Evolutionary conservation across 306 rosid species (phyloP).

Genomic region (Quercus parvula): DNA sequence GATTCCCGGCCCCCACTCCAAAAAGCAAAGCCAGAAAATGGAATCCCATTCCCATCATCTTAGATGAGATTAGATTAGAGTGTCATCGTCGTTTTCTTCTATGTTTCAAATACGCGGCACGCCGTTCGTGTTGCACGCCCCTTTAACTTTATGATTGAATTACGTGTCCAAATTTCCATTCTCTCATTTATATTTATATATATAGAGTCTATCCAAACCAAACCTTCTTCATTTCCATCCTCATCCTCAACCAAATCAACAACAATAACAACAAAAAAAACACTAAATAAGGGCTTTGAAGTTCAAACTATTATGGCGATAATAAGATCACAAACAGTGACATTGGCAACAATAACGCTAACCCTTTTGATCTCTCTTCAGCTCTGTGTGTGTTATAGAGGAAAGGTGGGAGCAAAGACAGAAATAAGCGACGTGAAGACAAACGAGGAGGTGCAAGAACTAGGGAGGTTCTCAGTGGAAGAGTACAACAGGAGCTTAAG

Average conservation of each 20-base stretch:
- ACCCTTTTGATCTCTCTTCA: conserved; percentile 1
- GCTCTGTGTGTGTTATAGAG: neutral
- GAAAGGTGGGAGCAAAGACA: conserved; percentile 45
- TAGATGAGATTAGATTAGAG: too few species aligned
- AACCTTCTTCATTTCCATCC: neutral
- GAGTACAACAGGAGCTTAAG: conserved; percentile 45
- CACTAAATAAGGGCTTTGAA: neutral
- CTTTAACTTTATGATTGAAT: neutral
- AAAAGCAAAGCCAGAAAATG: too few species aligned
- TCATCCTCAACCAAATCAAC: too few species aligned
- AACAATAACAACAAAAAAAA: neutral
- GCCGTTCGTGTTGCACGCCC: conserved; percentile 19
- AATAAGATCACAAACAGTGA: conserved; percentile 27
- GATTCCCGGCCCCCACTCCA: too few species aligned
- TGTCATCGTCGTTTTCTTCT: conserved; percentile 4
- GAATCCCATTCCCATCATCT: too few species aligned
- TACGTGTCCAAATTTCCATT: conserved; percentile 20
- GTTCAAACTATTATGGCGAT: conserved; percentile 8
- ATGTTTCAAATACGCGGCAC: conserved; percentile 28
- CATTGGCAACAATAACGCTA: neutral
- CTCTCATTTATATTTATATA: neutral
- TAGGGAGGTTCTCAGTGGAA: conserved; percentile 78
- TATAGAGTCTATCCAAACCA: too few species aligned
- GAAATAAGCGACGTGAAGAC: conserved; percentile 48
- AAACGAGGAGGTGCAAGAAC: conserved; percentile 62